These are phyloP conservation scores for Dothistroma pini DNA, from an alignment of 2,329 filamentous ascomycete species.

Conservation along the genomic window DNA sequence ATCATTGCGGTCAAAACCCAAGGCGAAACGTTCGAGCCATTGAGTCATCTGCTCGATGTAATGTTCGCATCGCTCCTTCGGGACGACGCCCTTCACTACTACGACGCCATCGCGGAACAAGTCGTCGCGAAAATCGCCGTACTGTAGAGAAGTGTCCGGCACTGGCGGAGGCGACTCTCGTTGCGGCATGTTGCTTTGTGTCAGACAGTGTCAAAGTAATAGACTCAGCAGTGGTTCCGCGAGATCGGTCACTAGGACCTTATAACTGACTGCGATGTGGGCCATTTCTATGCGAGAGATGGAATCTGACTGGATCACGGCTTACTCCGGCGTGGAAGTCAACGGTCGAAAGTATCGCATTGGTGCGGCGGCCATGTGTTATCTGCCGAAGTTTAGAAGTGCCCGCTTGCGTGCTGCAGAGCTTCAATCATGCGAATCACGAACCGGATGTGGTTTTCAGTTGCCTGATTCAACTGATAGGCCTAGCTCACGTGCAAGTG, in stretches of 20 bases:
- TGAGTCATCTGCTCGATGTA: conserved; percentile 18
- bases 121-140: conserved; percentile 17
- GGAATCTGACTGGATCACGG: neutral
- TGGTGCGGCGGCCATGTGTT: neutral
- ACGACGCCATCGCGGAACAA: conserved; percentile 15
- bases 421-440: neutral
- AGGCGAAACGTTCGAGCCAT: conserved; percentile 16
- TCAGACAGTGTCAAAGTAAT: too few relatives aligned
- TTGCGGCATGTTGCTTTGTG: conserved; percentile 11
- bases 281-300: neutral
- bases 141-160: conserved; percentile 9
- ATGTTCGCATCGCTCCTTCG: conserved; percentile 9
- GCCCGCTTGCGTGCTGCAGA: neutral
- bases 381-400: neutral
- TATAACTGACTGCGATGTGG: neutral
- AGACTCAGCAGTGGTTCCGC: too few relatives aligned
- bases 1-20: conserved; percentile 17
- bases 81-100: conserved; percentile 14
- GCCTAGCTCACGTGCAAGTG: neutral
- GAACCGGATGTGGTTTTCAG: neutral
- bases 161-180: conserved; percentile 9
- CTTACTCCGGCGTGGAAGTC: neutral
- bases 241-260: too few relatives aligned
- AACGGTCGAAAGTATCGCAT: neutral
- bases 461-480: neutral